Conservation (phyloP, 345 rosid species). For the Citrus sp. region DNA sequence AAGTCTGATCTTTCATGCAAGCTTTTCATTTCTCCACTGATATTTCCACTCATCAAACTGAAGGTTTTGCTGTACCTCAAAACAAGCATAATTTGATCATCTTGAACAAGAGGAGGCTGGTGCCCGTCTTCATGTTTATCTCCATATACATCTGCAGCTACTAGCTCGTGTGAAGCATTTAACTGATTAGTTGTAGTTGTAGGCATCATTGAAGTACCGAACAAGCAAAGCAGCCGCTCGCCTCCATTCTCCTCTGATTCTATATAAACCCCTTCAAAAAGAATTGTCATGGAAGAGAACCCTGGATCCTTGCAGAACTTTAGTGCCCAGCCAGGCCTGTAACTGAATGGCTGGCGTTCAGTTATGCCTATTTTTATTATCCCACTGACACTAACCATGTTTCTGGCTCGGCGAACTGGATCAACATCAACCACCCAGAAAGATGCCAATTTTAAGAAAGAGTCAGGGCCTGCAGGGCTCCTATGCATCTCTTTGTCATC, state of each 20-base stretch:
- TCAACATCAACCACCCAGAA: conserved; percentile 12
- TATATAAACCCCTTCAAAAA: neutral
- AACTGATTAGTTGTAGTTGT: neutral
- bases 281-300: neutral
- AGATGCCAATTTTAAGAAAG: conserved; percentile 8
- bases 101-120: neutral
- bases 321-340: neutral
- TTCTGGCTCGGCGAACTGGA: neutral
- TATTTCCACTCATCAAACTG: neutral
- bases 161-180: neutral
- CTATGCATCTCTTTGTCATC: neutral
- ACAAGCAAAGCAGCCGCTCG: neutral
- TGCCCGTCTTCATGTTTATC: neutral
- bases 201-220: neutral
- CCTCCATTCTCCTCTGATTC: conserved; percentile 6
- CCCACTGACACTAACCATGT: conserved; percentile 1
- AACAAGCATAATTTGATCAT: neutral
- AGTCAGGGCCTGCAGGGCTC: no score
- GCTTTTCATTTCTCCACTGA: conserved; percentile 4
- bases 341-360: neutral
- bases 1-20: neutral
- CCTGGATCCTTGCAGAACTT: neutral
- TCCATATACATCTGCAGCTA: neutral
- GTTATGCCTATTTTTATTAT: neutral
- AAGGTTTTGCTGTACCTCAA: neutral